Evolutionary conservation across 192 early-diverging fungal genomes (phyloP), one percentile per base, ranked within the genome.

Genomic region (Backusella sp.): DNA sequence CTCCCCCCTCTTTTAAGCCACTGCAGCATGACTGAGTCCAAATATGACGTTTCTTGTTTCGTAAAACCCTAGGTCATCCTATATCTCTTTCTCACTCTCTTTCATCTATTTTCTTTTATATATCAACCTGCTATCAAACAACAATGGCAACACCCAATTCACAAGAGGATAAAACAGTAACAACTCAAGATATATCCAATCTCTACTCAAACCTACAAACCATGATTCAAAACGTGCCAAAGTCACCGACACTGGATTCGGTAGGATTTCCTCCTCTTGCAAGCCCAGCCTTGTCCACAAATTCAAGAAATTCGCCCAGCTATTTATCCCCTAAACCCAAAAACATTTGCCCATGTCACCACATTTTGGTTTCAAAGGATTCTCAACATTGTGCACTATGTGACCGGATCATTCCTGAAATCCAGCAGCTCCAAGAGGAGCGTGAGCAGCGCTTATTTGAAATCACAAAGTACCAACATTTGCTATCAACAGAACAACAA

Each of bases 141-240:
- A 21, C 17, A 7, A 53, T 62, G 56, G 56, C 56, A 26, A 28
- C 26, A 62, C 26, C 56, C 26, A 62, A 26, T 9, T 28, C 56
- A 3, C 56, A 62, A 11, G 56, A 62, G 12, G 70, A 71, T 5
- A 71, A 71, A 26, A 15, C 70, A 26, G 80, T 85, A 8, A 84
- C 86, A 23, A 79, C 82, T 14, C 82, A 84, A 70, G 86, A 87
- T 56, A 87, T 87, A 68, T 82, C 84, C 41, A 84, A 85, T 56
- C 77, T 87, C 0, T 87, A 87, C 76, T 87, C 86, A 23, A 82
- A 84, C 39, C 73, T 87, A 66, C 84, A 87, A 70, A 80, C 83
- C 6, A 77, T 84, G 49, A 87, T 87, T 49, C 82, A 84, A 42
- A 84, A 82, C 36, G 82, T 85, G 23, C 74, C 56, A 34, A 74